Conservation (phyloP, 345 rosid genomes). For the Eucalyptus cloeziana region DNA sequence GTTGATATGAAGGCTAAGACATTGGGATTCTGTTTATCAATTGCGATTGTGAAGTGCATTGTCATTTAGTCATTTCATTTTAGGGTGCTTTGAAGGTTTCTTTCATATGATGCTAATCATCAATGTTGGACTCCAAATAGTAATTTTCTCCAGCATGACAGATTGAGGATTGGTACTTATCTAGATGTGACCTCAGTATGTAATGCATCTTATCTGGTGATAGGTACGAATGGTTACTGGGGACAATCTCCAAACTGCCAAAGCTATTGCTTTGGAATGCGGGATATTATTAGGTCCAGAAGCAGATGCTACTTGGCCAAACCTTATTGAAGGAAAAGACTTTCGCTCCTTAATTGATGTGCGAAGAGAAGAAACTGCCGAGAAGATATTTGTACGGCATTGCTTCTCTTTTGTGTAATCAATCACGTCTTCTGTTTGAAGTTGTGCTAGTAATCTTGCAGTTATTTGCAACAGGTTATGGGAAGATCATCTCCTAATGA, state of each 20-base stretch:
- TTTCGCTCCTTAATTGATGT: conserved; percentile 52
- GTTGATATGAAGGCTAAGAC: background rate
- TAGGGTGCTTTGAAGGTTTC: background rate
- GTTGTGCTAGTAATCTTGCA: background rate
- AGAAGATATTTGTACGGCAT: conserved; percentile 63
- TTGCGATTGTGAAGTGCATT: background rate
- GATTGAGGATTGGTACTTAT: background rate
- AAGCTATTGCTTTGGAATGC: conserved; percentile 91
- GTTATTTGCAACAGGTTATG: conserved; percentile 13
- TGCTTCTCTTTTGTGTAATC: background rate
- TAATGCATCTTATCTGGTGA: background rate
- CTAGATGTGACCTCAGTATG: background rate
- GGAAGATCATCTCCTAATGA: conserved; percentile 35
- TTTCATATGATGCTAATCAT: background rate
- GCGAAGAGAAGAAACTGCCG: conserved; percentile 61
- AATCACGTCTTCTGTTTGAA: background rate
- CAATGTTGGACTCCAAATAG: background rate
- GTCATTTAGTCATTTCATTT: background rate
- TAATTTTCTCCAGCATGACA: background rate
- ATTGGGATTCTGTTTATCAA: background rate
- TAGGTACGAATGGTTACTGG: conserved; percentile 99
- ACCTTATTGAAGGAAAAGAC: conserved; percentile 71
- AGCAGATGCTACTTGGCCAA: conserved; percentile 48
- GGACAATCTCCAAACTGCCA: conserved; percentile 89
- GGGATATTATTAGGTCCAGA: conserved; percentile 61